Conservation (phyloP, 805 yeast species). For the Millerago galiae region DNA sequence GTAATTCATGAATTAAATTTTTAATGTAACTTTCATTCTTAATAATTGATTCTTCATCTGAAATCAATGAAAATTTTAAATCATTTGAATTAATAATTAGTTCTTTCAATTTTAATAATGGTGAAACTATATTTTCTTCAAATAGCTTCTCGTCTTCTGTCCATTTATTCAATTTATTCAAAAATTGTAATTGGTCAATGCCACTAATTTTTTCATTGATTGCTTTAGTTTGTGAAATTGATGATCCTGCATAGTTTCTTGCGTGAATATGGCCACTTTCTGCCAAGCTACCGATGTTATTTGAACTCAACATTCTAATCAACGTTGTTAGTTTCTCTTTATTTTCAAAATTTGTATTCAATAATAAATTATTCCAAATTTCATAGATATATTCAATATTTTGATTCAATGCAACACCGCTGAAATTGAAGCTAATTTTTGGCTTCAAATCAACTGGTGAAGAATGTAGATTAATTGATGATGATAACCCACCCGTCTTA, state of each 20-base stretch:
- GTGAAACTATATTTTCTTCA: constrained; percentile 56
- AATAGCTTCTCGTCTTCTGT: constrained; percentile 43
- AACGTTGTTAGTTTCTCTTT: constrained; percentile 66
- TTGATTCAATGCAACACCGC: constrained; percentile 65
- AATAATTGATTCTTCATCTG: constrained; percentile 38
- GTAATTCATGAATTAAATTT: constrained; percentile 24
- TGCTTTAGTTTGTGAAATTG: constrained; percentile 51
- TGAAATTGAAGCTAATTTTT: constrained; percentile 46
- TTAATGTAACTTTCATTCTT: constrained; percentile 26
- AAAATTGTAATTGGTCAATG: constrained; percentile 67
- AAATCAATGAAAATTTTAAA: constrained; percentile 51
- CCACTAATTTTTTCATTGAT: constrained; percentile 65
- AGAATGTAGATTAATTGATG: constrained; percentile 51
- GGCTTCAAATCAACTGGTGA: constrained; percentile 47
- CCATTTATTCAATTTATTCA: constrained; percentile 50
- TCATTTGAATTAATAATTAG: constrained; percentile 36
- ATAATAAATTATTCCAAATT: constrained; percentile 63
- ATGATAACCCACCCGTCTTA: constrained; percentile 77
- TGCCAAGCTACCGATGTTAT: constrained; percentile 72
- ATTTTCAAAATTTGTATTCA: constrained; percentile 60
- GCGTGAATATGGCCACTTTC: constrained; percentile 89
- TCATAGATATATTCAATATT: constrained; percentile 56
- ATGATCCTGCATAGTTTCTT: constrained; percentile 55
- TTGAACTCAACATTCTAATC: constrained; percentile 68
- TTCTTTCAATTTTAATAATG: constrained; percentile 45